These are phyloP conservation scores for Lumnitzera racemosa DNA, from an alignment of 345 rosid genomes.

Conservation along the genomic window DNA sequence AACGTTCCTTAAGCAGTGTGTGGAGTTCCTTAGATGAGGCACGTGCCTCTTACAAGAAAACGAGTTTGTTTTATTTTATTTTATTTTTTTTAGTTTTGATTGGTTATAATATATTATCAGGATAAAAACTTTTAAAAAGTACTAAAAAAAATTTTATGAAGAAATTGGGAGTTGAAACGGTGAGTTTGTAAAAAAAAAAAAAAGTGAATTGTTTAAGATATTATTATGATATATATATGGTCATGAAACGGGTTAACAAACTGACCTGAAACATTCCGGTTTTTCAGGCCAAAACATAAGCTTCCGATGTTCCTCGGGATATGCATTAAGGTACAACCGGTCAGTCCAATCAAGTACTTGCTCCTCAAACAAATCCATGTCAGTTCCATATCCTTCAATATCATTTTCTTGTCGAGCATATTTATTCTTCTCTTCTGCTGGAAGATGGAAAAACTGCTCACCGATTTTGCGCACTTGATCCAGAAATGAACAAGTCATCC, in stretches of 20 bases:
- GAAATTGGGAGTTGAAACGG: too few species aligned
- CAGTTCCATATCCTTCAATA: conserved; percentile 27
- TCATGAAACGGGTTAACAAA: neutral
- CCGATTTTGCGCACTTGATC: conserved; percentile 13
- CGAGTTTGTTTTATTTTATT: too few species aligned
- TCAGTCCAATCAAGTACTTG: conserved; percentile 24
- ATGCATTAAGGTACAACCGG: conserved; percentile 15
- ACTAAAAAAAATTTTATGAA: too few species aligned
- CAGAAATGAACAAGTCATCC: conserved; percentile 17
- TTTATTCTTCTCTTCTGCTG: conserved; percentile 22
- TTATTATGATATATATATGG: too few species aligned
- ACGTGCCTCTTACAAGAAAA: too few species aligned
- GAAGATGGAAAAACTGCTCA: conserved; percentile 19
- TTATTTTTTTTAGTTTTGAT: too few species aligned
- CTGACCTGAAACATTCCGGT: conserved; percentile 17
- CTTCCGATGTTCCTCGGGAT: conserved; percentile 16
- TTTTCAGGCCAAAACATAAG: conserved; percentile 22
- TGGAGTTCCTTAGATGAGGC: too few species aligned
- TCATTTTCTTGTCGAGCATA: conserved; percentile 15
- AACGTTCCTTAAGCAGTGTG: too few species aligned
- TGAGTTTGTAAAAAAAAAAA: too few species aligned
- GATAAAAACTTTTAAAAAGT: too few species aligned
- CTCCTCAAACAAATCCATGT: conserved; percentile 14
- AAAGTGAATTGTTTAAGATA: too few species aligned
- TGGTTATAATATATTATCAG: too few species aligned